Conservation (phyloP, 495 filamentous ascomycete genomes). For the Lepidopterella palustris region DNA sequence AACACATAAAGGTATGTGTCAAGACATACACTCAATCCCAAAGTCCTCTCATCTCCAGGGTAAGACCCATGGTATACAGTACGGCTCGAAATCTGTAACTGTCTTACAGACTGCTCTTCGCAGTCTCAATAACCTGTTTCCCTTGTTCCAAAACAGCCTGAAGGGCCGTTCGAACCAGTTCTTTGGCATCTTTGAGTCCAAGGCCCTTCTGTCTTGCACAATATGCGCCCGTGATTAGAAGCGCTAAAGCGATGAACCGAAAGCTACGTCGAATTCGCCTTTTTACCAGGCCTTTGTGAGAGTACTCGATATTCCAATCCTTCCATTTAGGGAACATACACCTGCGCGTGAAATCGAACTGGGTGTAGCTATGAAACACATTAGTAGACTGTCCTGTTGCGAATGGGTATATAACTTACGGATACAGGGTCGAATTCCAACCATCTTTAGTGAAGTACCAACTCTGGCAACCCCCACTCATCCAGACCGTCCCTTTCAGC, state of each 20-base stretch:
- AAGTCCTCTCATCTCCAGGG: too few relatives aligned
- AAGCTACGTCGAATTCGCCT: background rate
- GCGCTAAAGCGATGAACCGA: conserved; percentile 2
- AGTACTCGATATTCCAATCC: conserved; percentile 51
- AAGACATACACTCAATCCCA: too few relatives aligned
- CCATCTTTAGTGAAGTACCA: conserved; percentile 53
- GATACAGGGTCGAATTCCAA: conserved; percentile 56
- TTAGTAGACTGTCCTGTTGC: background rate
- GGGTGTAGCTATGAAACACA: conserved; percentile 11
- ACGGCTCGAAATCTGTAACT: too few relatives aligned
- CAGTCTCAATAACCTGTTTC: background rate
- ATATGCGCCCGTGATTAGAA: conserved; percentile 10
- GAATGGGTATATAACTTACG: conserved; percentile 36
- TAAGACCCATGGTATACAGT: too few relatives aligned
- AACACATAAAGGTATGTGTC: too few relatives aligned
- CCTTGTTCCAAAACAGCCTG: background rate
- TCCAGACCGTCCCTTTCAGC: conserved; percentile 50
- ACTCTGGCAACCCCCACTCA: conserved; percentile 46
- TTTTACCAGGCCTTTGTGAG: conserved; percentile 26
- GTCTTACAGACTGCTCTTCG: background rate
- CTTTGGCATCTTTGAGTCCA: conserved; percentile 9
- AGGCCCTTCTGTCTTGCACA: conserved; percentile 3
- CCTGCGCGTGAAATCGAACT: conserved; percentile 25
- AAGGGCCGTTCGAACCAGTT: background rate
- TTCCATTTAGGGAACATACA: conserved; percentile 53